Evolutionary conservation across 495 filamentous ascomycete genomes (phyloP).

Genomic region (Xylaria cubensis): DNA sequence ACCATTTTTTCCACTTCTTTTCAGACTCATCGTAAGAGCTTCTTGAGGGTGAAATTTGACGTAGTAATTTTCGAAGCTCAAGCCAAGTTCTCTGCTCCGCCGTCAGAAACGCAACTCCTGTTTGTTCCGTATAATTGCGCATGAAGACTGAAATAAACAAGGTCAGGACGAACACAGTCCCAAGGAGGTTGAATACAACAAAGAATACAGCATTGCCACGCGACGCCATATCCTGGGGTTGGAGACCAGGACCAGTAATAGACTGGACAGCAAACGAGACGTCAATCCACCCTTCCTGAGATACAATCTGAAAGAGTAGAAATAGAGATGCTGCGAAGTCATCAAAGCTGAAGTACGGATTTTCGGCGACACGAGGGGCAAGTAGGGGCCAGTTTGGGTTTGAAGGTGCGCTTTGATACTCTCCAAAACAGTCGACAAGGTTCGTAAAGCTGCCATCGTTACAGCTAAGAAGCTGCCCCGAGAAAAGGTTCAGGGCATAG

Average conservation of each 20-base stretch:
- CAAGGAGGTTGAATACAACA: conserved; percentile 94
- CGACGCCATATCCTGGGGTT: conserved; percentile 69
- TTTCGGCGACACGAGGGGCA: conserved; percentile 78
- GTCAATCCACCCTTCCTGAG: conserved; percentile 95
- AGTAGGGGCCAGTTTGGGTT: conserved; percentile 77
- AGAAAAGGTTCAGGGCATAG: conserved; percentile 92
- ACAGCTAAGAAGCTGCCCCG: conserved; percentile 78
- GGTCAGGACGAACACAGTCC: conserved; percentile 96
- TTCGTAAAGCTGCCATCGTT: conserved; percentile 72
- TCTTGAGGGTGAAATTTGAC: conserved; percentile 93
- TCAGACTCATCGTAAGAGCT: conserved; percentile 76
- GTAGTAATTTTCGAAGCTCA: conserved; percentile 89
- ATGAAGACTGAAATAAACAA: conserved; percentile 99
- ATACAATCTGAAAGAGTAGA: conserved; percentile 98
- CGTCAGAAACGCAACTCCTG: conserved; percentile 94
- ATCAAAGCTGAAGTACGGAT: conserved; percentile 91
- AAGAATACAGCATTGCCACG: conserved; percentile 94
- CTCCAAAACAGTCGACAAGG: conserved; percentile 79
- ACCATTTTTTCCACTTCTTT: conserved; percentile 85
- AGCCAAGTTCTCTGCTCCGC: conserved; percentile 97
- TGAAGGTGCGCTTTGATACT: conserved; percentile 78
- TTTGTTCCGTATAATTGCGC: conserved; percentile 99
- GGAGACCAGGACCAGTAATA: conserved; percentile 76
- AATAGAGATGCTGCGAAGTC: conserved; percentile 91
- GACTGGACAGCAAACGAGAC: conserved; percentile 84